Percentiles rank a stretch among this genome's conserved stretches.
These are phyloP conservation scores for Neocallimastix lanati DNA, from an alignment of 192 early-diverging fungal genomes.

Conservation along the genomic window DNA sequence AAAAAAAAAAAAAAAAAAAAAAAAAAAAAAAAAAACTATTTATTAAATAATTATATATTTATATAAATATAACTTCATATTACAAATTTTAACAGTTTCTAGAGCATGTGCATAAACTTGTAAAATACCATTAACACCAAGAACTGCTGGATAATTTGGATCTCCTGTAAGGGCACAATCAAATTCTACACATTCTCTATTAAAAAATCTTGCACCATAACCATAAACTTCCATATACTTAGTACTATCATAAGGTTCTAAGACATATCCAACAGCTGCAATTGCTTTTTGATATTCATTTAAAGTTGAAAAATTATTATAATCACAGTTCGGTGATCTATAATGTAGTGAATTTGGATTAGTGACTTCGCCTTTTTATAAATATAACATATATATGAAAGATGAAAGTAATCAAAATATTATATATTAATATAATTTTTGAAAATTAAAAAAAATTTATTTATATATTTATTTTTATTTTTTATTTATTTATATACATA, in stretches of 20 bases:
- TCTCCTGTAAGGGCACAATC: background rate
- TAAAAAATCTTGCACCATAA: background rate
- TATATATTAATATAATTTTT: no score
- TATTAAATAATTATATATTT: background rate
- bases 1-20: background rate
- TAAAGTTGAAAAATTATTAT: background rate
- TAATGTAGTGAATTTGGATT: background rate
- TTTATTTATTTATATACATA: no score
- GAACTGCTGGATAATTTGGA: background rate
- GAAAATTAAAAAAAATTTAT: no score
- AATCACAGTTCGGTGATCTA: background rate
- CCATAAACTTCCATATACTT: background rate
- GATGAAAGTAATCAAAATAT: no score
- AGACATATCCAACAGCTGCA: background rate
- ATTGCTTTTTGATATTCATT: background rate
- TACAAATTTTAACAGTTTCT: background rate
- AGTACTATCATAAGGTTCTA: background rate
- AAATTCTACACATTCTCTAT: background rate
- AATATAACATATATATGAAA: background rate
- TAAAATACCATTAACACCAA: background rate
- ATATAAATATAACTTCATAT: background rate
- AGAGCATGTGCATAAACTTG: background rate
- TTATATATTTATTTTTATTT: no score
- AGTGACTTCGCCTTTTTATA: background rate
- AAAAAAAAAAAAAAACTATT: background rate